These are phyloP conservation scores for Globisporangium nodosum DNA, from an alignment of 352 stramenopile species.

Conservation along the genomic window DNA sequence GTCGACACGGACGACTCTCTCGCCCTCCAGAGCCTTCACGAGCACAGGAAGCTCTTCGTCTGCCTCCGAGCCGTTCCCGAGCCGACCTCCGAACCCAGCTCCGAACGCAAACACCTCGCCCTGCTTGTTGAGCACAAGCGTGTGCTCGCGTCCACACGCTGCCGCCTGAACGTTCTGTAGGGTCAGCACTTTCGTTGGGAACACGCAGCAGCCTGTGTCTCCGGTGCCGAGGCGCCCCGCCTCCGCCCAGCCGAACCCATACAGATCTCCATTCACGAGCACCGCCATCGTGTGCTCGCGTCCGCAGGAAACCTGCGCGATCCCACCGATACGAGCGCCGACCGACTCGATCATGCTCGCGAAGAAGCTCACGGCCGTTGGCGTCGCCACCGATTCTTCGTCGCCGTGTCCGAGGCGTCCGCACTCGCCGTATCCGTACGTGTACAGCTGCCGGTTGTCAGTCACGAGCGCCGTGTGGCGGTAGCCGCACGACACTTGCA, in stretches of 20 bases:
- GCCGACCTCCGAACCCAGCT: constrained; percentile 66
- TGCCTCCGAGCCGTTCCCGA: constrained; percentile 58
- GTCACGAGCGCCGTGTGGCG: constrained; percentile 72
- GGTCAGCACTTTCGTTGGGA: constrained; percentile 46
- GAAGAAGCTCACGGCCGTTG: constrained; percentile 54
- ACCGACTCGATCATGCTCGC: constrained; percentile 34
- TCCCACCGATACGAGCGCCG: constrained; percentile 25
- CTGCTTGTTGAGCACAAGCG: constrained; percentile 44
- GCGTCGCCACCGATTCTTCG: constrained; percentile 38
- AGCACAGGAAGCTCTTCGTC: constrained; percentile 51
- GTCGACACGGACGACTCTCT: constrained; percentile 44
- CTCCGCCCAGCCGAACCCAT: constrained; percentile 82
- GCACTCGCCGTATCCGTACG: constrained; percentile 78
- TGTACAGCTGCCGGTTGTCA: constrained; percentile 58
- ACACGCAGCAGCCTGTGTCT: constrained; percentile 58
- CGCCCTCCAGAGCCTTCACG: constrained; percentile 27
- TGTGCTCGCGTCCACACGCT: constrained; percentile 81
- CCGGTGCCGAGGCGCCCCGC: constrained; percentile 75
- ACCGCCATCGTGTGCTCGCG: constrained; percentile 86
- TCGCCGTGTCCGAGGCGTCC: constrained; percentile 67
- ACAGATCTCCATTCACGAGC: constrained; percentile 56
- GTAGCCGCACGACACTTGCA: constrained; percentile 73
- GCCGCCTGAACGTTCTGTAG: constrained; percentile 46
- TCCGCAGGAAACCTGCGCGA: constrained; percentile 60
- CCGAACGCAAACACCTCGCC: constrained; percentile 69